Evolutionary conservation across 176 grass and related monocot genomes (phyloP).

Genomic region (Coix lacrymajobi): DNA sequence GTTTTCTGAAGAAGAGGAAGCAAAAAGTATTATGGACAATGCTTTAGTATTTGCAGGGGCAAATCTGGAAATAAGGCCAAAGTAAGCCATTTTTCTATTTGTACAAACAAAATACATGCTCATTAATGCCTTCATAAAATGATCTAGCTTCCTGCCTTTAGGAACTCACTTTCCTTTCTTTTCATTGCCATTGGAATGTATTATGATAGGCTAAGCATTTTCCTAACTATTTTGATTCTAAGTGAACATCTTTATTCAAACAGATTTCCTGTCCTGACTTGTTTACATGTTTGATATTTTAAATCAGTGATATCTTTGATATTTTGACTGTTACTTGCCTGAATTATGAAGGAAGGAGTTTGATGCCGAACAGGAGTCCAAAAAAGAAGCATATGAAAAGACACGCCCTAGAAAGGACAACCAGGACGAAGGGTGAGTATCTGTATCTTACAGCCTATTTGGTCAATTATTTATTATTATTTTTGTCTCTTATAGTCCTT

Average conservation of each 20-base stretch:
- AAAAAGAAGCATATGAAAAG: constrained; percentile 42
- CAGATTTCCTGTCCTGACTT: not conserved
- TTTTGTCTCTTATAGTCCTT: not conserved
- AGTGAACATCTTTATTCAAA: not conserved
- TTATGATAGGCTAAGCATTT: not conserved
- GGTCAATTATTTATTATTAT: not conserved
- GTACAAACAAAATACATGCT: not conserved
- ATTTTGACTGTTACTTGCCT: constrained; percentile 19
- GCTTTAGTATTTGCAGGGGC: constrained; percentile 44
- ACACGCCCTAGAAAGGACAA: constrained; percentile 32
- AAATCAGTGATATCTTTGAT: not conserved
- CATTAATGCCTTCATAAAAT: not conserved
- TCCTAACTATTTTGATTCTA: not conserved
- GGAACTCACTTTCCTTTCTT: not conserved
- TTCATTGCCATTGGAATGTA: not conserved
- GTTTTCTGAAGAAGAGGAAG: constrained; percentile 77
- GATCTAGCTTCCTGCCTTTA: not conserved
- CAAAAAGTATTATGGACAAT: constrained; percentile 37
- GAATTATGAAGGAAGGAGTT: constrained; percentile 73
- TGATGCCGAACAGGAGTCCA: constrained; percentile 53
- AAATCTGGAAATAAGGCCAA: constrained; percentile 59
- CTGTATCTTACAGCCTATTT: not conserved
- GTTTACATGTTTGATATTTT: not conserved
- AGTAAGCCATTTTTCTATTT: constrained; percentile 33
- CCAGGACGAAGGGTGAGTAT: constrained; percentile 24